phyloP scores from a whole-genome alignment of 2,329 filamentous ascomycete genomes.

The Aureobasidium subglaciale region DNA sequence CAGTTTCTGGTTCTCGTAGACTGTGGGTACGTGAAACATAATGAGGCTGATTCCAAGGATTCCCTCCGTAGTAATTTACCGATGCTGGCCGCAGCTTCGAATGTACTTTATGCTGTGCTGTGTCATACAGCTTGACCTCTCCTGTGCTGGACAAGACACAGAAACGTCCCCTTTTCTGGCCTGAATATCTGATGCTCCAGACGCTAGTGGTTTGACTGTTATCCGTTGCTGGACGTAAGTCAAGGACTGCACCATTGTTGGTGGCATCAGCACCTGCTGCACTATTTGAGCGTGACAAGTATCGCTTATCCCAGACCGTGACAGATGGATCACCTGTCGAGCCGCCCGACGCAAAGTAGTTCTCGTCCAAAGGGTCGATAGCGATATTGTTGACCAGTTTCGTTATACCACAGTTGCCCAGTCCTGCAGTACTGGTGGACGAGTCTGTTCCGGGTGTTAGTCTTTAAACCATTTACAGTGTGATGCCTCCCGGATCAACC shows the following conservation, averaged over 20 bases:
- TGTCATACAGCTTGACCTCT: conserved; percentile 50
- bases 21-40: conserved; percentile 39
- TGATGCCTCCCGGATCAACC: background rate
- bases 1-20: conserved; percentile 39
- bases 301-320: conserved; percentile 70
- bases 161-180: conserved; percentile 50
- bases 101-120: conserved; percentile 43
- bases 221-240: conserved; percentile 49
- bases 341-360: conserved; percentile 74
- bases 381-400: conserved; percentile 60
- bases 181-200: conserved; percentile 57
- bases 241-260: conserved; percentile 49
- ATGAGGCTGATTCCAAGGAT: conserved; percentile 35
- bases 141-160: conserved; percentile 54
- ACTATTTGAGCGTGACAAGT: conserved; percentile 27
- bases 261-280: conserved; percentile 41
- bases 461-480: too few species aligned
- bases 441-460: conserved; percentile 7
- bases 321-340: conserved; percentile 67
- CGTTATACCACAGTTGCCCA: conserved; percentile 42
- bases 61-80: conserved; percentile 26
- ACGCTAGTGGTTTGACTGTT: conserved; percentile 44
- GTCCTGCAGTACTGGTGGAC: conserved; percentile 24
- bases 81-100: conserved; percentile 8
- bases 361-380: conserved; percentile 72